Base-by-base conservation (phyloP, 2,329 filamentous ascomycete genomes). In the Aspergillus quadrilineatus region DNA sequence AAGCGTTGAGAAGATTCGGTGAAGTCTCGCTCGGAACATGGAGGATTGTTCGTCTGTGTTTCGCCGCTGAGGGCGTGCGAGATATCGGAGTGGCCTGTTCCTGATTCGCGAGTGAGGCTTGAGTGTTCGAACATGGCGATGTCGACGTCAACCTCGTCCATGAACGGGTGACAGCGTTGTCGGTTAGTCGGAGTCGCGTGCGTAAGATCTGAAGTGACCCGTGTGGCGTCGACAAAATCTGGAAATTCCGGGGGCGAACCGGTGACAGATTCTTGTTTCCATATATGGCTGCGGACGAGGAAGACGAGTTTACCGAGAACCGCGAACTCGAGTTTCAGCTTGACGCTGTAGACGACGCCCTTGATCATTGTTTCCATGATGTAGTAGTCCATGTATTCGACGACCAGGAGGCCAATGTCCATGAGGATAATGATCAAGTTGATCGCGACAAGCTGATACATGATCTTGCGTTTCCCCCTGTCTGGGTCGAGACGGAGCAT, bases 301-400 rank as follows among this genome's bases (percentile, higher is more conserved):
- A 73, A 68, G 49, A 79, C 71, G 22, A 79, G 65, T 66, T 78
- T 75, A 26, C 75, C 75, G 6, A 80, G 70, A 28, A 79, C 77
- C 17, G 77, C 77, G 60, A 79, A 79, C 61, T 80, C 77, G n/a
- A 80, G 73, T 57, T 80, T 80, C 47, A 80, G 63, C 62, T 80
- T 80, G 68, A 80, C 71, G 63, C 77, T 79, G 67, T 79, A 79
- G 50, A 80, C 68, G 45, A 74, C 71, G 29, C 75, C 75, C 63
- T 79, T 80, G 50, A 79, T 66, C 60, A 76, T 77, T 17, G 76
- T 78, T 59, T 80, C 77, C 63, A 79, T 73, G 56, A 76, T 74
- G 56, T 79, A 79, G 22, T 72, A 67, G 51, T 76, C 72, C 52
- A 72, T 69, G 62, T 77, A 79, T 54, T 78, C 76, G 49, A 75